A percentile compares a stretch with the other conserved stretches of the same genome.
Evolutionary conservation across 1,284 basidiomycete genomes (phyloP).

Genomic region (Wolfiporia cocos): DNA sequence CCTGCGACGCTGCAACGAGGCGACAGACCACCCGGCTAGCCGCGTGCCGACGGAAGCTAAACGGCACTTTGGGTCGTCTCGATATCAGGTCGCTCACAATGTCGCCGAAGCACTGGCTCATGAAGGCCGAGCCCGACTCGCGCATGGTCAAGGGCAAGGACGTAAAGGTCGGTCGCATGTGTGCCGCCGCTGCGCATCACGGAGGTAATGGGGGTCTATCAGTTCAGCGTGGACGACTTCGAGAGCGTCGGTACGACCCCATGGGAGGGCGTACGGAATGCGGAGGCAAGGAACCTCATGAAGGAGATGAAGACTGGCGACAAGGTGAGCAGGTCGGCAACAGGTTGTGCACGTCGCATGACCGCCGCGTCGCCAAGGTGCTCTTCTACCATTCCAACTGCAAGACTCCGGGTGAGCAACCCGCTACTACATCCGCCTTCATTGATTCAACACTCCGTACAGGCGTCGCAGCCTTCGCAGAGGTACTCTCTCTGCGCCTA

Average conservation of each 20-base stretch:
- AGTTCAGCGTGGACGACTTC: conserved; percentile 93
- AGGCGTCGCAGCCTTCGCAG: conserved; percentile 84
- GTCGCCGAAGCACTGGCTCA: conserved; percentile 57
- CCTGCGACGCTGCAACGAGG: too few relatives aligned
- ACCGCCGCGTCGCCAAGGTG: conserved; percentile 14
- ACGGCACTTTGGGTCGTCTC: too few relatives aligned
- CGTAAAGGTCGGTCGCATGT: conserved; percentile 61
- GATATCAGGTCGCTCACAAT: conserved; percentile 9
- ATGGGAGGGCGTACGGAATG: conserved; percentile 93
- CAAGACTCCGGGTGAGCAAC: conserved; percentile 69
- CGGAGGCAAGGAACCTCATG: conserved; percentile 91
- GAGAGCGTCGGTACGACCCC: conserved; percentile 67
- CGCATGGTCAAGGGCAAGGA: conserved; percentile 87
- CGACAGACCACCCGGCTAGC: too few relatives aligned
- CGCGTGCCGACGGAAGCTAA: too few relatives aligned
- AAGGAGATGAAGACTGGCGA: conserved; percentile 86
- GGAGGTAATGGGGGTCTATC: conserved; percentile 11
- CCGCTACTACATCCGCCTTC: not conserved
- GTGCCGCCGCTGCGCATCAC: conserved; percentile 6
- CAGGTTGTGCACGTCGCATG: not conserved
- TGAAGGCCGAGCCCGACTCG: conserved; percentile 90
- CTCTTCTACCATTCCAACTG: conserved; percentile 92
- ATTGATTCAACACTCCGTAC: not conserved
- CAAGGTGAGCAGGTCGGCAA: conserved; percentile 40
- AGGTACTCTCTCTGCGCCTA: conserved; percentile 52